Evolutionary conservation across 2,329 filamentous ascomycete species (phyloP), one percentile per base, ranked within the genome.

Genomic region (Cytospora paraplurivora): DNA sequence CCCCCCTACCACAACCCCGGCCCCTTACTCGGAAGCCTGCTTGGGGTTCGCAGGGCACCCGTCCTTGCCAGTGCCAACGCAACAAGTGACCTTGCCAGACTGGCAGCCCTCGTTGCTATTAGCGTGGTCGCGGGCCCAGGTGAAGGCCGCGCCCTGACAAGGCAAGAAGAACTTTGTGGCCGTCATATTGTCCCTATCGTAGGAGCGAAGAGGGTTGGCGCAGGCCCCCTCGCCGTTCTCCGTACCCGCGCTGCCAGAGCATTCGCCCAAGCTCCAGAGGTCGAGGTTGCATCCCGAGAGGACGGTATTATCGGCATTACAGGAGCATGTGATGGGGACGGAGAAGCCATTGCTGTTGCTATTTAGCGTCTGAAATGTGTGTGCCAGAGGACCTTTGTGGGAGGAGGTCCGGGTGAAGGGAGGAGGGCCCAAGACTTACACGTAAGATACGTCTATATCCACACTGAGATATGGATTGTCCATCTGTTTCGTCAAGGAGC

Each of bases 381-480:
- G 50, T 7, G 27, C 2, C 11, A 37, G 27, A 4, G 32, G 10
- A 17, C 10, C 10, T 13, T 7, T 17, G n/a, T 7, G 4, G 32
- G 47, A 4, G 11, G 19, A 6, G 19, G 21, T 7, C 27, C 4
- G 27, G 21, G 27, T 27, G 10, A 15, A 49, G 17, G 44, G 37
- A 34, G 13, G 13, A 13, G 11, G 19, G 21, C 12, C 2, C 2
- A 27, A 27, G 4, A 47, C 64, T 60, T 34, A 66, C 64, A 66
- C 64, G 8, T 66, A 66, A 10, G 64, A 66, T 0, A 66, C 64
- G 27, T 66, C 64, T 11, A 66, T 58, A n/a, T 66, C 64, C 13
- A 66, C 51, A 11, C 59, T 50, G 13, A 38, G 59, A 1, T 37
- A 56, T 4, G 27, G n/a, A n/a, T 44, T 37, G 7, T 55, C 57